Percentiles rank a stretch among this genome's conserved stretches.
Evolutionary conservation across 2,329 filamentous ascomycete species (phyloP).

Genomic region (Rhexocercosporidium sp.): DNA sequence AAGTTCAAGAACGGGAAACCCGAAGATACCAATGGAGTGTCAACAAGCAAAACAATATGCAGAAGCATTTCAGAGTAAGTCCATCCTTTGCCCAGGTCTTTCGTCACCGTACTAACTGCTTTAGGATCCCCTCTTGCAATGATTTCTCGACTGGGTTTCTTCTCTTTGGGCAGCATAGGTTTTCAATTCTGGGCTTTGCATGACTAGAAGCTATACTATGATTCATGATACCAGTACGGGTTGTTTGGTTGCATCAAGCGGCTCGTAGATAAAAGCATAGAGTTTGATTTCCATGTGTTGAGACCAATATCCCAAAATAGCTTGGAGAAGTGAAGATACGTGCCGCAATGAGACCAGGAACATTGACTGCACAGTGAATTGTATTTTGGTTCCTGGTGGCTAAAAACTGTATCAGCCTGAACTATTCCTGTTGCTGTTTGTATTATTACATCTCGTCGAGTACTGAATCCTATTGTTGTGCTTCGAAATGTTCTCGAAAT

Average conservation of each 20-base stretch:
- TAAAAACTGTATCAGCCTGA: background rate
- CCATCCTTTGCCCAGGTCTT: background rate
- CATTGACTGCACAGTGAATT: background rate
- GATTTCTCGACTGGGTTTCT: constrained; percentile 22
- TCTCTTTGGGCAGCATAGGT: background rate
- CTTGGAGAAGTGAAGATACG: constrained; percentile 3
- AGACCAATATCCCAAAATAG: constrained; percentile 7
- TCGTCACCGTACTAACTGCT: constrained; percentile 28
- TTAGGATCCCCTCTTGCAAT: constrained; percentile 44
- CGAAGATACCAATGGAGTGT: constrained; percentile 71
- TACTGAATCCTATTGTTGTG: background rate
- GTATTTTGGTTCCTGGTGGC: background rate
- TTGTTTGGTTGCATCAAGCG: constrained; percentile 6
- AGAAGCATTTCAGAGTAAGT: constrained; percentile 70
- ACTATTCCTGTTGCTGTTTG: background rate
- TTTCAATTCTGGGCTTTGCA: background rate
- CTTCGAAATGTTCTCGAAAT: background rate
- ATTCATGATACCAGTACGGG: constrained; percentile 8
- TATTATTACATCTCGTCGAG: background rate
- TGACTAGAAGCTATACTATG: background rate
- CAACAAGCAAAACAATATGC: constrained; percentile 72
- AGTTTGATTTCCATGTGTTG: constrained; percentile 2
- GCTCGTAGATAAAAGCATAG: constrained; percentile 11
- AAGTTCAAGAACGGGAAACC: constrained; percentile 64
- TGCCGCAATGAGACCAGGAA: background rate